Evolutionary conservation across 139 green algal species (phyloP).

Genomic region (Tetradesmus lagerheimii): DNA sequence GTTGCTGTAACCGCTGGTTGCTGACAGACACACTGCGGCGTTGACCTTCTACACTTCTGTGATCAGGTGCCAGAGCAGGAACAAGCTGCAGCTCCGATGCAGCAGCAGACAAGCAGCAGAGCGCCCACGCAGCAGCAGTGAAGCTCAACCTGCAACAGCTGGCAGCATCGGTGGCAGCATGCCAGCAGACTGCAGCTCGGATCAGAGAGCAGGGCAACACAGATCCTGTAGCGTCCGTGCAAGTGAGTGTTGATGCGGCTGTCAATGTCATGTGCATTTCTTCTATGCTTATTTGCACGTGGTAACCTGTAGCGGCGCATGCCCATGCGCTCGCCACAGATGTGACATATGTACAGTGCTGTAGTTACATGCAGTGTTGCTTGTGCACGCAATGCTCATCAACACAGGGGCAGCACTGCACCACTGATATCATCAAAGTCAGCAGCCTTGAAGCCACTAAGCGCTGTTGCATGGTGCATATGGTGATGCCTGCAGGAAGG

Average conservation of each 20-base stretch:
- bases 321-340: too few species aligned
- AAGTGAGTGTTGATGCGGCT: not conserved
- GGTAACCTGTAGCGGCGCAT: too few species aligned
- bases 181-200: not conserved
- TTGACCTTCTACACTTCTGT: not conserved
- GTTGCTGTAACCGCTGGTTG: not conserved
- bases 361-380: too few species aligned
- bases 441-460: too few species aligned
- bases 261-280: too few species aligned
- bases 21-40: not conserved
- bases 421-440: too few species aligned
- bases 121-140: not conserved
- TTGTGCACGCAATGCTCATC: too few species aligned
- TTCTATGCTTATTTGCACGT: too few species aligned
- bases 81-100: not conserved
- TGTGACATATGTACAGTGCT: too few species aligned
- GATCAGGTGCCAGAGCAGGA: not conserved
- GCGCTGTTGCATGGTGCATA: not conserved
- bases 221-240: not conserved
- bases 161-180: not conserved
- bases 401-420: too few species aligned
- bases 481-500: not conserved
- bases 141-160: not conserved
- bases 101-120: not conserved
- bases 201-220: not conserved